phyloP scores from a whole-genome alignment of 2,329 filamentous ascomycete genomes.

The Grosmannia clavigera region DNA sequence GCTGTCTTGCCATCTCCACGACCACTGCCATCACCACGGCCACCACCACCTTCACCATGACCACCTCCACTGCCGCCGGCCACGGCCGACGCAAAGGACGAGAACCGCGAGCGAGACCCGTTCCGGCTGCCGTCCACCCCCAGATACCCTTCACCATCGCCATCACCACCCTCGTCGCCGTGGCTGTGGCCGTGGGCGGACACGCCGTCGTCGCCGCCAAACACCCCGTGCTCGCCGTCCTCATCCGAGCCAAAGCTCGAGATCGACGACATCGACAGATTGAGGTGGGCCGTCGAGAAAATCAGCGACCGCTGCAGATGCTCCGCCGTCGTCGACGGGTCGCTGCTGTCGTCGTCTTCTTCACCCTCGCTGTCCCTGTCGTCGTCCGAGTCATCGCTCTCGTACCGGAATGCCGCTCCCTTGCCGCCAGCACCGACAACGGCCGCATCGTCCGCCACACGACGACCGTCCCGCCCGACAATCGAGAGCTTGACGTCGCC shows the following conservation, averaged over 20 bases:
- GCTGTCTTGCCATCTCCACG: constrained; percentile 12
- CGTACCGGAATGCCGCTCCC: constrained; percentile 30
- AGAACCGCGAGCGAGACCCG: constrained; percentile 53
- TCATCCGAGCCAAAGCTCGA: constrained; percentile 44
- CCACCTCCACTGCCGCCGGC: background rate
- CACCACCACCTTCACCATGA: background rate
- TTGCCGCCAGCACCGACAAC: constrained; percentile 38
- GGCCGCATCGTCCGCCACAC: constrained; percentile 26
- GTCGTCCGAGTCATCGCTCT: constrained; percentile 24
- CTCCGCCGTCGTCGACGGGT: constrained; percentile 27
- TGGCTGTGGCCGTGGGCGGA: background rate
- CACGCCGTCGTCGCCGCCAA: constrained; percentile 13
- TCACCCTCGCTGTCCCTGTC: constrained; percentile 34
- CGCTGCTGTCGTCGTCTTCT: constrained; percentile 26
- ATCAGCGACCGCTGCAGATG: constrained; percentile 42
- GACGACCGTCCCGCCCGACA: constrained; percentile 24
- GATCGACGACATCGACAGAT: constrained; percentile 41
- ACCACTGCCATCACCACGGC: background rate
- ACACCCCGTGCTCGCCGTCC: constrained; percentile 3
- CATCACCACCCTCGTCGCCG: background rate
- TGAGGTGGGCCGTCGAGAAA: constrained; percentile 39
- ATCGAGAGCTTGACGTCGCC: constrained; percentile 24
- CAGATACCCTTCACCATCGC: background rate
- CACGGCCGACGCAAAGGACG: constrained; percentile 63
- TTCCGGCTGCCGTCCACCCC: constrained; percentile 31